Conservation (phyloP, 2,329 filamentous ascomycete species). For the Aspergillus caelatus region DNA sequence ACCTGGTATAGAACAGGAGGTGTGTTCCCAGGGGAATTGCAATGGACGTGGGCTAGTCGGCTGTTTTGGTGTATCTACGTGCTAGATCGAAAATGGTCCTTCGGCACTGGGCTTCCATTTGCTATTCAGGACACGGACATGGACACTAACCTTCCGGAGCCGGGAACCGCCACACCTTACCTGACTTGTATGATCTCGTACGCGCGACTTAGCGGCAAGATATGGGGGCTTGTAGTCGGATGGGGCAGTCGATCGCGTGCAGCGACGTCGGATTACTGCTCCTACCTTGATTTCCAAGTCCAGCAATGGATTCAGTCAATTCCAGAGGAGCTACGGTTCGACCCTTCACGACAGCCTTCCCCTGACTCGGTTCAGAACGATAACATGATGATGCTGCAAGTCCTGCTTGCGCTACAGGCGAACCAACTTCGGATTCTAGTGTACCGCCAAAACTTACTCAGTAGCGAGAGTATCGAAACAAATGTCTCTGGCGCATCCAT, state of each 20-base stretch:
- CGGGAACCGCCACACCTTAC: constrained; percentile 43
- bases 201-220: constrained; percentile 49
- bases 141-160: constrained; percentile 52
- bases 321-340: constrained; percentile 45
- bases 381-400: constrained; percentile 45
- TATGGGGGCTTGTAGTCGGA: constrained; percentile 50
- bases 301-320: constrained; percentile 53
- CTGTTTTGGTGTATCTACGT: constrained; percentile 58
- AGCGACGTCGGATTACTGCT: constrained; percentile 43
- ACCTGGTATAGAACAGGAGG: constrained; percentile 42
- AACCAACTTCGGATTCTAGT: constrained; percentile 52
- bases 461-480: constrained; percentile 38
- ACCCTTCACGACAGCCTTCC: constrained; percentile 26
- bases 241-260: constrained; percentile 37
- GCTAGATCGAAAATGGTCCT: constrained; percentile 56
- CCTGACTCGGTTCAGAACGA: constrained; percentile 25
- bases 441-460: constrained; percentile 48
- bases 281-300: constrained; percentile 46
- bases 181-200: constrained; percentile 54
- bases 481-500: constrained; percentile 41
- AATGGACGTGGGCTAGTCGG: constrained; percentile 38
- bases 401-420: constrained; percentile 49
- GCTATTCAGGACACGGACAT: constrained; percentile 54
- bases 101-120: constrained; percentile 55
- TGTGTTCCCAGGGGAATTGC: constrained; percentile 40